Conservation (phyloP, 192 early-diverging fungal genomes). For the Glomus cerebriforme region DNA sequence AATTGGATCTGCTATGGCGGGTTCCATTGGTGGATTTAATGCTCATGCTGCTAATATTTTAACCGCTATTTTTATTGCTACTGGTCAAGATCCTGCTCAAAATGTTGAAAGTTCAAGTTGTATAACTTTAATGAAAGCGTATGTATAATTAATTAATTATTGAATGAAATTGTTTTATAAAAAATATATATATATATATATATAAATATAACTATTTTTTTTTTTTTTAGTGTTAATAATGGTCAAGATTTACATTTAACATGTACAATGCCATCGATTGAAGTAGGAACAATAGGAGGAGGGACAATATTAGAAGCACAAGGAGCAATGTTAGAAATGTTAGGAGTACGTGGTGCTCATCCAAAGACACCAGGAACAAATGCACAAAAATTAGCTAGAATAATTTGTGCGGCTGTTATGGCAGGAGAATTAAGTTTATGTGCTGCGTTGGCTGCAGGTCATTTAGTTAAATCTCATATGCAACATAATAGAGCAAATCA, state of each 20-base stretch:
- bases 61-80: conserved; percentile 87
- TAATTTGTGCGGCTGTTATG: conserved; percentile 89
- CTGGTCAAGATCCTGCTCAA: conserved; percentile 95
- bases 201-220: neutral
- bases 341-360: conserved; percentile 84
- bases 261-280: conserved; percentile 91
- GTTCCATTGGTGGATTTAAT: conserved; percentile 88
- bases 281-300: conserved; percentile 93
- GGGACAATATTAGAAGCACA: conserved; percentile 85
- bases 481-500: conserved; percentile 74
- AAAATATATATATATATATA: neutral
- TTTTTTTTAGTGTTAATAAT: conserved; percentile 54
- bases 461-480: conserved; percentile 89
- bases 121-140: conserved; percentile 90
- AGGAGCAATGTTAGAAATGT: conserved; percentile 83
- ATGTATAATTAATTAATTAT: no score
- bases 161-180: no score
- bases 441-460: conserved; percentile 83
- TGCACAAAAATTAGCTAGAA: conserved; percentile 80
- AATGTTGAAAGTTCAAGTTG: conserved; percentile 93
- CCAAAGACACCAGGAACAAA: conserved; percentile 77
- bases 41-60: conserved; percentile 93
- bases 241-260: conserved; percentile 82
- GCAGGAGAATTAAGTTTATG: conserved; percentile 89
- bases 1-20: conserved; percentile 93